These are phyloP conservation scores for Graphilbum ipis-grandicollis DNA, from an alignment of 2,329 filamentous ascomycete species.

Conservation along the genomic window DNA sequence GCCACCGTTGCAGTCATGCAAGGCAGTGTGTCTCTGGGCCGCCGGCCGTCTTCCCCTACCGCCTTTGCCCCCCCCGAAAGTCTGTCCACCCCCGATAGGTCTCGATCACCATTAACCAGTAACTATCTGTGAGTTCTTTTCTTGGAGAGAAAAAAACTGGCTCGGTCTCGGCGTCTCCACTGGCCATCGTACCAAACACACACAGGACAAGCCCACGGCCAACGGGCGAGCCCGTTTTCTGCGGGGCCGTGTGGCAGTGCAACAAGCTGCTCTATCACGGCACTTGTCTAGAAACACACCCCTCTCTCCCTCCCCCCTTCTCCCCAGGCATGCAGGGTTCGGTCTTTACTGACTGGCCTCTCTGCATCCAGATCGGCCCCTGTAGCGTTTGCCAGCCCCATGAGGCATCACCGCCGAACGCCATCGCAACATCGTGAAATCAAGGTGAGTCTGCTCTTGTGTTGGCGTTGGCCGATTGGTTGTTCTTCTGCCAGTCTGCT, in stretches of 20 bases:
- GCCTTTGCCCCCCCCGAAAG: too few species aligned
- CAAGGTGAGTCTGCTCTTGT: constrained; percentile 35
- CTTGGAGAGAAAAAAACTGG: too few species aligned
- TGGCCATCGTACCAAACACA: not conserved
- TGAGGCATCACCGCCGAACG: constrained; percentile 39
- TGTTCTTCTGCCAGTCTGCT: not conserved
- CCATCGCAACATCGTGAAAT: constrained; percentile 40
- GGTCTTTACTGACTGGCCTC: not conserved
- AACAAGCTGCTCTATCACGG: not conserved
- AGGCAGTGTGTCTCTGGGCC: too few species aligned
- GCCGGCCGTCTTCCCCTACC: too few species aligned
- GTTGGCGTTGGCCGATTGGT: not conserved
- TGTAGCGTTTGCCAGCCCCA: constrained; percentile 29
- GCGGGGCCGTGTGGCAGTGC: constrained; percentile 10
- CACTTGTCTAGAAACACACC: not conserved
- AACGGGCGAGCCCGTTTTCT: constrained; percentile 7
- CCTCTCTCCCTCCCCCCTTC: not conserved
- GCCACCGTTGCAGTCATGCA: too few species aligned
- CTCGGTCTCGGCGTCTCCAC: not conserved
- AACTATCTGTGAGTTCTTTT: too few species aligned
- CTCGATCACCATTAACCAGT: too few species aligned
- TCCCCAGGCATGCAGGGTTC: not conserved
- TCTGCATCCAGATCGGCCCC: constrained; percentile 24
- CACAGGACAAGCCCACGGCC: not conserved
- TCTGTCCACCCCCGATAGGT: too few species aligned